A percentile compares a stretch with the other conserved stretches of the same genome.
These are phyloP conservation scores for Fraxinus latifolia DNA, from an alignment of 305 asterid species.

Conservation along the genomic window DNA sequence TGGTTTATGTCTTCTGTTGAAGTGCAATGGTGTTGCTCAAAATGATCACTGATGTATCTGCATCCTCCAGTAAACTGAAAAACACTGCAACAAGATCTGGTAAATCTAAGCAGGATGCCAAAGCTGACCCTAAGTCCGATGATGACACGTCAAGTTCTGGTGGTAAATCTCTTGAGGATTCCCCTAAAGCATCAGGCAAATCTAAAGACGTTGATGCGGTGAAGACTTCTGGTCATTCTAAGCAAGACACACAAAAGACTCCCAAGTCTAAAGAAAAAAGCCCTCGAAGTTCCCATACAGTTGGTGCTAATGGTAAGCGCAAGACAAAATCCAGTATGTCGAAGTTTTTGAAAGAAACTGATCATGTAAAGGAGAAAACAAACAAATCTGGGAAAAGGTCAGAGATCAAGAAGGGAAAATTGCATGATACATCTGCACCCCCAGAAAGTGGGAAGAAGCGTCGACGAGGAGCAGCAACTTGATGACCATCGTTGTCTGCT, in stretches of 20 bases:
- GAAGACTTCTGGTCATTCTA: constrained; percentile 48
- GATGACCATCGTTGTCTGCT: not conserved
- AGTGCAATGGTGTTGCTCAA: constrained; percentile 2
- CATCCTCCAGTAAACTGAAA: constrained; percentile 48
- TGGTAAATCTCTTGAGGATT: constrained; percentile 43
- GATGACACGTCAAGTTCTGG: constrained; percentile 40
- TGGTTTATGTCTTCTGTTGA: not conserved
- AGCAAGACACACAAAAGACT: constrained; percentile 42
- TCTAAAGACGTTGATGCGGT: constrained; percentile 47
- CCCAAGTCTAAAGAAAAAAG: constrained; percentile 40
- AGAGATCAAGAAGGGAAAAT: constrained; percentile 48
- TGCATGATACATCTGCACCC: constrained; percentile 38
- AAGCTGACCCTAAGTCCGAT: constrained; percentile 41
- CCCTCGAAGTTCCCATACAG: not conserved
- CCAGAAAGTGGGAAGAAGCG: constrained; percentile 63
- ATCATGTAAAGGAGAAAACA: constrained; percentile 39
- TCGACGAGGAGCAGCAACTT: constrained; percentile 32
- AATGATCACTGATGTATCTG: constrained; percentile 27
- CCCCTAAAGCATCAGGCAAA: constrained; percentile 47
- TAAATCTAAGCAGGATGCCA: constrained; percentile 52
- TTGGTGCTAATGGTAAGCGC: constrained; percentile 22
- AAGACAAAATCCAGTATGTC: constrained; percentile 47
- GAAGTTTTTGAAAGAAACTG: constrained; percentile 53
- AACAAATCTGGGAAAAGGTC: constrained; percentile 35
- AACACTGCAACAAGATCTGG: constrained; percentile 45